phyloP scores from a whole-genome alignment of 2,329 filamentous ascomycete species.

The Neofusicoccum cordaticola region DNA sequence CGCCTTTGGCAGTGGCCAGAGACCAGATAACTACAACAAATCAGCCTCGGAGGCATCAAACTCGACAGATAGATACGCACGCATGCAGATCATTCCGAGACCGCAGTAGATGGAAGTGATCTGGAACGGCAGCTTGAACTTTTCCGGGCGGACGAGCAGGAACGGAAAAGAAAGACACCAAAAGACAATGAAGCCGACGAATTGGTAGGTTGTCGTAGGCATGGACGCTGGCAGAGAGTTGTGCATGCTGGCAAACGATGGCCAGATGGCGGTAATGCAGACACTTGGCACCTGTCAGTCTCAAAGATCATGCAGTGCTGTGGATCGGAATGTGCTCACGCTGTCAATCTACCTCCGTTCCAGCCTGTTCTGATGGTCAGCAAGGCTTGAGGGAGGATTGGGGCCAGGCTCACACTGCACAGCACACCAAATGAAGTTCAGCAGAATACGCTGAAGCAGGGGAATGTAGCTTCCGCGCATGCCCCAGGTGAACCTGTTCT shows the following conservation, averaged over 20 bases:
- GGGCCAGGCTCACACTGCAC: slow-evolving; percentile 43
- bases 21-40: slow-evolving; percentile 48
- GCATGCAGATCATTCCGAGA: slow-evolving; percentile 42
- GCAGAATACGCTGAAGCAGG: slow-evolving; percentile 45
- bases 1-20: slow-evolving; percentile 43
- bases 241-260: slow-evolving; percentile 32
- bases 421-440: slow-evolving; percentile 53
- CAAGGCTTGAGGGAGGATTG: neutral
- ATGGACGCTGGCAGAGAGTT: slow-evolving; percentile 34
- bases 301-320: neutral
- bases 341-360: slow-evolving; percentile 34
- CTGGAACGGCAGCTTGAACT: slow-evolving; percentile 49
- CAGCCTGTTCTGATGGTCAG: slow-evolving; percentile 26
- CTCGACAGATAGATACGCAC: neutral
- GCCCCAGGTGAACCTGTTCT: slow-evolving; percentile 52
- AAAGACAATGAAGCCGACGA: slow-evolving; percentile 35
- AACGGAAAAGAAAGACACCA: slow-evolving; percentile 43
- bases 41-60: neutral
- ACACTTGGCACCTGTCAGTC: slow-evolving; percentile 20
- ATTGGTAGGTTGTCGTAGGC: slow-evolving; percentile 35
- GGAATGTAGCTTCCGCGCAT: slow-evolving; percentile 50
- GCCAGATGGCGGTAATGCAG: slow-evolving; percentile 36
- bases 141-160: slow-evolving; percentile 49
- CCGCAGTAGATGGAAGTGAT: slow-evolving; percentile 45
- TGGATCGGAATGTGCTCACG: slow-evolving; percentile 14